phyloP scores from a whole-genome alignment of 192 early-diverging fungal genomes.

The Dissophora ornata region DNA sequence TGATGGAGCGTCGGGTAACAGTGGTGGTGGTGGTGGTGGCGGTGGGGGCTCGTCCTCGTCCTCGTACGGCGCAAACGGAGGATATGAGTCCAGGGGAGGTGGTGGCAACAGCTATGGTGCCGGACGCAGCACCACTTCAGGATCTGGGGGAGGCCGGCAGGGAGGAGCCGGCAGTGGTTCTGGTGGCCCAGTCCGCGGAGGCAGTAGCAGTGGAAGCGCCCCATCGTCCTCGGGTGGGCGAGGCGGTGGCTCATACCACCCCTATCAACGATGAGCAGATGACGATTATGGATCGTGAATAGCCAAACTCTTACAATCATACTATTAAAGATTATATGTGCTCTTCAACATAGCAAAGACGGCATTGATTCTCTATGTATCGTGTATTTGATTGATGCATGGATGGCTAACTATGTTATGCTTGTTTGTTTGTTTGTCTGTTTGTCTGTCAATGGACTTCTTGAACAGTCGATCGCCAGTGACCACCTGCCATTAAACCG shows the following conservation, averaged over 20 bases:
- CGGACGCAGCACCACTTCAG: slow-evolving; percentile 4
- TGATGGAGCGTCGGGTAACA: slow-evolving; percentile 5
- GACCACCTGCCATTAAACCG: too few species aligned
- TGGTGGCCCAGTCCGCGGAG: slow-evolving; percentile 49
- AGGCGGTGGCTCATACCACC: slow-evolving; percentile 43
- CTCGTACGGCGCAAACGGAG: slow-evolving; percentile 26
- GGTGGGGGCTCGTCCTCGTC: slow-evolving; percentile 30
- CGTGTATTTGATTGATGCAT: too few species aligned
- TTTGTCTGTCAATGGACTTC: too few species aligned
- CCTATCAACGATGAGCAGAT: slow-evolving; percentile 39
- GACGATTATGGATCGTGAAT: too few species aligned
- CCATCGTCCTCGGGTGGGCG: slow-evolving; percentile 16
- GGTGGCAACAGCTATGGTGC: neutral
- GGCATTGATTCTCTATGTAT: too few species aligned
- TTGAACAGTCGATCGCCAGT: too few species aligned
- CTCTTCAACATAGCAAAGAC: too few species aligned
- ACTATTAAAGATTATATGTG: too few species aligned
- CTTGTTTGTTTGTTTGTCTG: too few species aligned
- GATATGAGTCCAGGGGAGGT: slow-evolving; percentile 27
- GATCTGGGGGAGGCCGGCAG: slow-evolving; percentile 14
- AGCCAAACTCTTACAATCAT: too few species aligned
- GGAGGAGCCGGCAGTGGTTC: slow-evolving; percentile 47
- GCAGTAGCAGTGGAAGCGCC: slow-evolving; percentile 13
- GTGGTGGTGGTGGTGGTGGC: neutral
- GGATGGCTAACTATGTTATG: too few species aligned